These are phyloP conservation scores for Tulasnella sp. DNA, from an alignment of 768 basidiomycete genomes.

Conservation along the genomic window DNA sequence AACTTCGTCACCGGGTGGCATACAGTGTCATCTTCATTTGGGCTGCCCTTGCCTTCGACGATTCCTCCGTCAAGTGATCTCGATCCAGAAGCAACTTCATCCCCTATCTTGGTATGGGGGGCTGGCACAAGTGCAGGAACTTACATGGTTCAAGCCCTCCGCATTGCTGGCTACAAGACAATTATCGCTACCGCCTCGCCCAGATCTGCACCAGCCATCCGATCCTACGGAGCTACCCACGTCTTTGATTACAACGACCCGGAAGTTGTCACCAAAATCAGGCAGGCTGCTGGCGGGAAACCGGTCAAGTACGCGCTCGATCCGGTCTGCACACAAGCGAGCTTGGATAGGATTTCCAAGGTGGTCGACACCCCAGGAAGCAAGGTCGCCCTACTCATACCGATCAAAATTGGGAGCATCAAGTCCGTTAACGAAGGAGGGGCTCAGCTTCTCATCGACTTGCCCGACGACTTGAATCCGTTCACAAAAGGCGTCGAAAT, in stretches of 20 bases:
- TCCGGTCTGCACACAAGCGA: slow-evolving; percentile 40
- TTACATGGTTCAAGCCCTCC: slow-evolving; percentile 42
- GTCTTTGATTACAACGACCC: slow-evolving; percentile 44
- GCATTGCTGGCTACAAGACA: slow-evolving; percentile 44
- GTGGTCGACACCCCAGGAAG: slow-evolving; percentile 40
- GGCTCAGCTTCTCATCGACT: not conserved
- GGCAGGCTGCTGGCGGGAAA: slow-evolving; percentile 37
- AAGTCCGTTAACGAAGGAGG: slow-evolving; percentile 36
- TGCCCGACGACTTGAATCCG: slow-evolving; percentile 1
- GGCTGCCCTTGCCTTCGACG: slow-evolving; percentile 38
- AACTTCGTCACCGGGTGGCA: slow-evolving; percentile 45
- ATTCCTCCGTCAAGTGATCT: slow-evolving; percentile 38
- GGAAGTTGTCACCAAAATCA: slow-evolving; percentile 39
- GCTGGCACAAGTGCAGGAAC: slow-evolving; percentile 43
- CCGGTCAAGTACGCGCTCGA: slow-evolving; percentile 40
- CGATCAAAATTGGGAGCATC: slow-evolving; percentile 39
- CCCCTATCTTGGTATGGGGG: slow-evolving; percentile 46
- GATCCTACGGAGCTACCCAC: slow-evolving; percentile 41
- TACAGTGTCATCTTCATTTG: slow-evolving; percentile 39
- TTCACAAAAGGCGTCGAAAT: slow-evolving; percentile 3
- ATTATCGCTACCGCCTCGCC: slow-evolving; percentile 45
- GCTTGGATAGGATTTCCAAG: slow-evolving; percentile 40
- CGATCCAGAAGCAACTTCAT: slow-evolving; percentile 31
- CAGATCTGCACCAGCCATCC: slow-evolving; percentile 41
- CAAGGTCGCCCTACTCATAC: slow-evolving; percentile 45